A percentile compares a stretch with the other conserved stretches of the same genome.
Conservation (phyloP, 1,139 yeast species). For the Candida gigantensis region DNA sequence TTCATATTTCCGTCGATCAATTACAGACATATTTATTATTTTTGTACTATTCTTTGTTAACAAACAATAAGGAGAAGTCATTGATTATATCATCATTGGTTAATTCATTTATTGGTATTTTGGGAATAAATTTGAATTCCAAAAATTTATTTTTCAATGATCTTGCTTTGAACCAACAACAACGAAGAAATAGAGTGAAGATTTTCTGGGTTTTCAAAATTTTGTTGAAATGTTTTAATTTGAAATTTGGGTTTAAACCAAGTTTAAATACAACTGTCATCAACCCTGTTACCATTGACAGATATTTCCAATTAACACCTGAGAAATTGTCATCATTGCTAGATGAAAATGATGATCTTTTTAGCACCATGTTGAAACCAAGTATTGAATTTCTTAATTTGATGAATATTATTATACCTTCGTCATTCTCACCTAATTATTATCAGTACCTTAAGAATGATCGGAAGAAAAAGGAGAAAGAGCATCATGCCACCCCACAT, state of each 20-base stretch:
- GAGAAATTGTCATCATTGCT: conserved; percentile 43
- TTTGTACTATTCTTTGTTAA: conserved; percentile 44
- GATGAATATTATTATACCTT: conserved; percentile 49
- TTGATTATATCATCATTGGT: conserved; percentile 43
- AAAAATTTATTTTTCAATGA: conserved; percentile 50
- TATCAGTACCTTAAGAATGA: conserved; percentile 44
- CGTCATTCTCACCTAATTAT: conserved; percentile 51
- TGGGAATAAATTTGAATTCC: conserved; percentile 49
- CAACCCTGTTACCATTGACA: conserved; percentile 51
- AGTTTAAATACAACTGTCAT: conserved; percentile 50
- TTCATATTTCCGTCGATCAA: conserved; percentile 43
- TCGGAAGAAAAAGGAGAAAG: conserved; percentile 20
- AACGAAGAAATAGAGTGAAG: conserved; percentile 54
- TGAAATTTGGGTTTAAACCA: conserved; percentile 52
- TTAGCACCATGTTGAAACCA: conserved; percentile 41
- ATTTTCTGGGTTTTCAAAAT: conserved; percentile 63
- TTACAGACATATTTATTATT: conserved; percentile 46
- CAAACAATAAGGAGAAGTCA: conserved; percentile 50
- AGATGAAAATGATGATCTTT: conserved; percentile 34
- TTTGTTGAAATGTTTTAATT: conserved; percentile 50
- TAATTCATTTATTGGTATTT: conserved; percentile 48
- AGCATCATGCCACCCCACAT: conserved; percentile 27
- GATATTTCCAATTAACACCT: conserved; percentile 50
- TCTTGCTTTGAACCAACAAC: conserved; percentile 36
- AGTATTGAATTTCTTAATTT: conserved; percentile 48